Conservation (phyloP, 2,329 filamentous ascomycete species). For the Eutypa lata region DNA sequence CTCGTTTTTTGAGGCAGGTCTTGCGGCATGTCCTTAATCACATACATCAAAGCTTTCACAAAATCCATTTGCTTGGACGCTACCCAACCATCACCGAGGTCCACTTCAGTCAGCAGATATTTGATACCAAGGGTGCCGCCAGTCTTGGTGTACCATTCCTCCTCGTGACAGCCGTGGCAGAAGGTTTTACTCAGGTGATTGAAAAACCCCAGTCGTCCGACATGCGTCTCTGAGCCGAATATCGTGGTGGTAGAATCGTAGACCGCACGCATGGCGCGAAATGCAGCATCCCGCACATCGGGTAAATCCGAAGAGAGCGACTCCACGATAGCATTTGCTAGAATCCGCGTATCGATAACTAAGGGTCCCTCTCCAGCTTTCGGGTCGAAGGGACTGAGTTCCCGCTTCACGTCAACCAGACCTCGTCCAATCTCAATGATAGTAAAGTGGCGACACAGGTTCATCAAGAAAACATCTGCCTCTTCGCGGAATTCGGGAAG, state of each 20-base stretch:
- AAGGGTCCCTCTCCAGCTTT: slow-evolving; percentile 82
- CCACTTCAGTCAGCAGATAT: slow-evolving; percentile 78
- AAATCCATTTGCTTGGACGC: slow-evolving; percentile 81
- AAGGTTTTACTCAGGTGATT: slow-evolving; percentile 77
- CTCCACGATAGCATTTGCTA: slow-evolving; percentile 88
- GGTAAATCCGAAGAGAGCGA: slow-evolving; percentile 82
- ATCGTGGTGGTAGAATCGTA: slow-evolving; percentile 74
- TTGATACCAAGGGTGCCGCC: slow-evolving; percentile 89
- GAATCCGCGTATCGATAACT: slow-evolving; percentile 78
- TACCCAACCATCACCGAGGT: slow-evolving; percentile 82
- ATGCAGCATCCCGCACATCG: slow-evolving; percentile 77
- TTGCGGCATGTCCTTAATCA: slow-evolving; percentile 96
- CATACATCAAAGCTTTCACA: slow-evolving; percentile 86
- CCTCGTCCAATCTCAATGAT: slow-evolving; percentile 85
- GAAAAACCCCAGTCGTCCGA: slow-evolving; percentile 81
- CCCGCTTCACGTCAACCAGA: slow-evolving; percentile 76
- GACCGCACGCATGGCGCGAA: slow-evolving; percentile 73
- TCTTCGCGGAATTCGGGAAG: slow-evolving; percentile 76
- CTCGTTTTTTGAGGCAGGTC: slow-evolving; percentile 90
- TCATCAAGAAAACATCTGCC: slow-evolving; percentile 70
- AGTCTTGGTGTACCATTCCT: slow-evolving; percentile 98
- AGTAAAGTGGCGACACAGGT: slow-evolving; percentile 85
- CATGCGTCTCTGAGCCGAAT: slow-evolving; percentile 69
- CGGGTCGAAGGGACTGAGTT: slow-evolving; percentile 76
- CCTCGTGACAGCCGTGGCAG: slow-evolving; percentile 92